These are phyloP conservation scores for Adansonia digitata DNA, from an alignment of 345 rosid genomes.

Conservation along the genomic window DNA sequence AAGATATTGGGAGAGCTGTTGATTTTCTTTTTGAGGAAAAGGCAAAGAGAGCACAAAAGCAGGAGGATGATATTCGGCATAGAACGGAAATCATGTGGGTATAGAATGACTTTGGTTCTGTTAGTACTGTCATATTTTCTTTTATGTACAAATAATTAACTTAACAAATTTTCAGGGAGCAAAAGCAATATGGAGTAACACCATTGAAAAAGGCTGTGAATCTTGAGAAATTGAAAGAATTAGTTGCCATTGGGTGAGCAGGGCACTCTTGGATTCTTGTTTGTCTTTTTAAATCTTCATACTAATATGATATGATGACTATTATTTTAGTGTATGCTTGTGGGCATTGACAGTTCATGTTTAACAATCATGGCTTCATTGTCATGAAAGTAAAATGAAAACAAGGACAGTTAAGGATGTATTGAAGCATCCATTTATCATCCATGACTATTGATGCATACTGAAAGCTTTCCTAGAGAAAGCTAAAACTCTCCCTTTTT, in stretches of 20 bases:
- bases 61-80: constrained; percentile 47
- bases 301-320: background rate
- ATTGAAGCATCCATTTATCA: background rate
- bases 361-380: background rate
- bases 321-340: background rate
- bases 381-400: background rate
- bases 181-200: constrained; percentile 75
- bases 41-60: constrained; percentile 48
- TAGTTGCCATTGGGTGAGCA: constrained; percentile 75
- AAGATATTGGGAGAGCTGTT: constrained; percentile 67
- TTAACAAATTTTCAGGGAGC: constrained; percentile 56
- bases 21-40: constrained; percentile 76
- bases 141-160: constrained; percentile 2
- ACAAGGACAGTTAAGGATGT: background rate
- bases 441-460: background rate
- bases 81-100: constrained; percentile 53
- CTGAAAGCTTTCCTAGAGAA: background rate
- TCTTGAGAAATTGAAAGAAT: constrained; percentile 53
- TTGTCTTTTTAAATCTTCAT: background rate
- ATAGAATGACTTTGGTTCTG: background rate
- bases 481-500: background rate
- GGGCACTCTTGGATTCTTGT: background rate
- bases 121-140: background rate
- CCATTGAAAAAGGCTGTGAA: constrained; percentile 76
- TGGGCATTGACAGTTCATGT: background rate